Base-by-base conservation (phyloP, 306 rosid genomes). In the Trifolium pratense region DNA sequence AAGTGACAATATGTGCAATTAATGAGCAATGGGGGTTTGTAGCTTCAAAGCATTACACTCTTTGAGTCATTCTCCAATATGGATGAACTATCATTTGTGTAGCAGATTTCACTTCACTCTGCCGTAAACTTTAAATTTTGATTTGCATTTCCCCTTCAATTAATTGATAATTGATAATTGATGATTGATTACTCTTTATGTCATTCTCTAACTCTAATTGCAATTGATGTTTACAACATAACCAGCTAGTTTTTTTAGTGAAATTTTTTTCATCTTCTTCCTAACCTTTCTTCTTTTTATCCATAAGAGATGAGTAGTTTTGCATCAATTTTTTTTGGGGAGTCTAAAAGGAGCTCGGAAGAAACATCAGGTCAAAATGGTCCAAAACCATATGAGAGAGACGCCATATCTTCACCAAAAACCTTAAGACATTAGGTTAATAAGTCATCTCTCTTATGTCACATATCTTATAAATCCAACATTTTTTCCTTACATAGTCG, bases 31-130 rank as follows among this genome's bases (percentile, higher is more conserved):
- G 58, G 18, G 18, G 15, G 70, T 5, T 34, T 78, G 62, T 49
- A 55, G 63, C 82, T 71, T 71, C 63, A 62, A 71, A 77, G 37
- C 74, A 70, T 66, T 66, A 61, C 70, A 6, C 48, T 79, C 70
- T 59, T 59, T 65, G n/a, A 10, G 68, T 55, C 74, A 64, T 32
- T 78, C 73, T 78, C 73, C 5, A 63, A 7, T 63, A 10, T 52
- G 63, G 52, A 52, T 78, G 0, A 77, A 39, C 71, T 48, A 59
- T 8, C 9, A 1, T 36, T 6, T 36, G 26, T 13, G 20, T 18
- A 12, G 12, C 56, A 63, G 3, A 36, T 70, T 61, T 78, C 48
- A 51, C 77, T 64, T 73, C 53, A 79, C 39, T 21, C 31, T 73
- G 59, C 83, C 57, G 65, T 75, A 73, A 66, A 72, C n/a, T 20